phyloP scores from a whole-genome alignment of 371 early-diverging fungal genomes.

The Mucor lusitanicus region DNA sequence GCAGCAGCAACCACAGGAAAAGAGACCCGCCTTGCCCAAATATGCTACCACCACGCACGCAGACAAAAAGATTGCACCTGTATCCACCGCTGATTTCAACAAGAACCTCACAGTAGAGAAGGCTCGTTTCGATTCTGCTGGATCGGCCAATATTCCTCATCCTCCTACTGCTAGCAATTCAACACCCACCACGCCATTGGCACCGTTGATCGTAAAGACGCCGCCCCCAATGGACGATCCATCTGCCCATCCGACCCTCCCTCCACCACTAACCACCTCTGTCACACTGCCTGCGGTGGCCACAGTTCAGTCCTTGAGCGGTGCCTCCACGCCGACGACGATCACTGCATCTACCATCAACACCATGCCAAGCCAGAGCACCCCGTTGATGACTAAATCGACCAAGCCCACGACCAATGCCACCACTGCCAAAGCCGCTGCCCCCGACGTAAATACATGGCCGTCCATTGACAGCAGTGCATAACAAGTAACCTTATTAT shows the following conservation, averaged over 20 bases:
- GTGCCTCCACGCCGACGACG: conserved; percentile 14
- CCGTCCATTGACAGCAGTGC: conserved; percentile 4
- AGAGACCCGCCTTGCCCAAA: conserved; percentile 12
- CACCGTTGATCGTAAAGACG: not conserved
- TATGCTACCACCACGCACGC: conserved; percentile 11
- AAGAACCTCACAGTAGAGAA: conserved; percentile 45
- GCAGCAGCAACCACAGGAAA: conserved; percentile 8
- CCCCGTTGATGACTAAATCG: conserved; percentile 13
- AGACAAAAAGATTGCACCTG: conserved; percentile 27
- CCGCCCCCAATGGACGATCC: not conserved
- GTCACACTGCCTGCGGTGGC: conserved; percentile 14
- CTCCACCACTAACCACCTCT: conserved; percentile 17
- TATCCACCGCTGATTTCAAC: conserved; percentile 18
- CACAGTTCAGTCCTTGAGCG: conserved; percentile 6
- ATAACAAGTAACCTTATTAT: not conserved
- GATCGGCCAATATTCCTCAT: conserved; percentile 17
- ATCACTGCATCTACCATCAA: not conserved
- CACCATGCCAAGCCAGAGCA: conserved; percentile 23
- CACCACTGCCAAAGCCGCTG: not conserved
- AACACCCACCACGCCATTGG: conserved; percentile 7
- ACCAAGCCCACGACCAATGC: not conserved
- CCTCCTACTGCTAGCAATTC: conserved; percentile 10
- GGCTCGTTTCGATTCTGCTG: conserved; percentile 20
- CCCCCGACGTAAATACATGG: conserved; percentile 19
- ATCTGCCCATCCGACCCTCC: not conserved